Conservation (phyloP, 2,329 filamentous ascomycete genomes). For the Conoideocrella luteorostrata region DNA sequence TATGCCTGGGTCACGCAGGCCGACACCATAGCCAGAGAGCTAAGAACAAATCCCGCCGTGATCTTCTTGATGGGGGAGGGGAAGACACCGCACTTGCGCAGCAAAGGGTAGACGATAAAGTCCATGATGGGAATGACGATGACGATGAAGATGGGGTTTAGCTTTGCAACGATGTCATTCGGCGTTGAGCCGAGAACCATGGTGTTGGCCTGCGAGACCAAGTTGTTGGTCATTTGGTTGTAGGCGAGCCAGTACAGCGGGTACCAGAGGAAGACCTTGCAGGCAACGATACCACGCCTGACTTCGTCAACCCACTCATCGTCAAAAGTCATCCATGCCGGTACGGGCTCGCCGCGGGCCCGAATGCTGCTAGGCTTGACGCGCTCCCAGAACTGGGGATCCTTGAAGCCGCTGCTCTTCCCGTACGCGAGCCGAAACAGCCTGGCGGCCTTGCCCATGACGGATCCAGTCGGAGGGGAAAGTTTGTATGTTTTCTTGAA, state of each 20-base stretch:
- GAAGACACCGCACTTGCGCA: constrained; percentile 56
- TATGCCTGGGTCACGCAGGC: constrained; percentile 49
- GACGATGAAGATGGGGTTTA: constrained; percentile 67
- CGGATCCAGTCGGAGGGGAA: background rate
- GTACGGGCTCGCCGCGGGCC: constrained; percentile 40
- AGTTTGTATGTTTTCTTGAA: constrained; percentile 1
- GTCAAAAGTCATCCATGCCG: constrained; percentile 70
- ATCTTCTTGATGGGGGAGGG: constrained; percentile 76
- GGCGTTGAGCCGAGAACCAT: constrained; percentile 65
- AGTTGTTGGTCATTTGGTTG: constrained; percentile 49
- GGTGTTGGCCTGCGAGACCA: constrained; percentile 55
- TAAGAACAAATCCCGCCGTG: constrained; percentile 60
- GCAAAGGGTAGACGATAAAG: constrained; percentile 58
- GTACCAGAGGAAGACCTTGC: constrained; percentile 63
- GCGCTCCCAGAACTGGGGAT: constrained; percentile 45
- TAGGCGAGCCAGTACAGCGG: constrained; percentile 54
- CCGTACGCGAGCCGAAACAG: constrained; percentile 43
- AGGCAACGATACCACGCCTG: constrained; percentile 59
- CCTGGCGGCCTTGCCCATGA: background rate
- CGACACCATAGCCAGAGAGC: constrained; percentile 52
- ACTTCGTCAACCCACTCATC: constrained; percentile 76
- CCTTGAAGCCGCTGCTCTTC: constrained; percentile 46
- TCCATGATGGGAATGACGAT: constrained; percentile 70
- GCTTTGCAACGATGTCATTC: constrained; percentile 69
- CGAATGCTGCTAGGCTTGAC: constrained; percentile 61